These are phyloP conservation scores for Kodamaea restingae DNA, from an alignment of 805 yeast species.

Conservation along the genomic window DNA sequence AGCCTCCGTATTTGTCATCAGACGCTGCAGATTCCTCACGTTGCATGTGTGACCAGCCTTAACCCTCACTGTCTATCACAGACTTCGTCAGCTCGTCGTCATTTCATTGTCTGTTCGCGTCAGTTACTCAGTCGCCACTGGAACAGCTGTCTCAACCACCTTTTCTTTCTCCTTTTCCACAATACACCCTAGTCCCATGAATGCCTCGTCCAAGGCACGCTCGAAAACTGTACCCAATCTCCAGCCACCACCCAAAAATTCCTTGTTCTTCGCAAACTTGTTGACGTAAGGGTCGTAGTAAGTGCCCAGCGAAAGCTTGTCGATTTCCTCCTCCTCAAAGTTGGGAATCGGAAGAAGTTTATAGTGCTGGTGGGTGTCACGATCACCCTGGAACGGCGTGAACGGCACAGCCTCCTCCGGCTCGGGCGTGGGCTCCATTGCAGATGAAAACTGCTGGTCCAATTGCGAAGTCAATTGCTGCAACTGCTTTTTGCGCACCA, in stretches of 20 bases:
- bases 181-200: conserved; percentile 81
- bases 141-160: conserved; percentile 1
- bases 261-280: conserved; percentile 53
- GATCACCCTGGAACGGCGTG: conserved; percentile 92
- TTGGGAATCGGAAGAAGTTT: conserved; percentile 32
- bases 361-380: conserved; percentile 54
- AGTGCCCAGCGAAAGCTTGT: conserved; percentile 44
- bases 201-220: conserved; percentile 81
- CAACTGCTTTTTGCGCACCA: conserved; percentile 59
- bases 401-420: conserved; percentile 52
- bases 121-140: too few relatives aligned
- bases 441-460: conserved; percentile 33
- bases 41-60: too few relatives aligned
- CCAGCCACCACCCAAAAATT: conserved; percentile 84
- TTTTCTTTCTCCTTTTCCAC: conserved; percentile 45
- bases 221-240: conserved; percentile 63
- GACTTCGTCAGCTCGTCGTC: too few relatives aligned
- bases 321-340: conserved; percentile 24
- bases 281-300: conserved; percentile 44
- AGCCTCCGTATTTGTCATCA: too few relatives aligned
- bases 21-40: too few relatives aligned
- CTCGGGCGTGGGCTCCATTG: conserved; percentile 11
- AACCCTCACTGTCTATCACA: too few relatives aligned
- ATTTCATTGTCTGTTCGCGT: too few relatives aligned
- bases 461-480: conserved; percentile 57